Base-by-base conservation (phyloP, 2,329 filamentous ascomycete genomes). In the Aspergillus pseudonomiae region DNA sequence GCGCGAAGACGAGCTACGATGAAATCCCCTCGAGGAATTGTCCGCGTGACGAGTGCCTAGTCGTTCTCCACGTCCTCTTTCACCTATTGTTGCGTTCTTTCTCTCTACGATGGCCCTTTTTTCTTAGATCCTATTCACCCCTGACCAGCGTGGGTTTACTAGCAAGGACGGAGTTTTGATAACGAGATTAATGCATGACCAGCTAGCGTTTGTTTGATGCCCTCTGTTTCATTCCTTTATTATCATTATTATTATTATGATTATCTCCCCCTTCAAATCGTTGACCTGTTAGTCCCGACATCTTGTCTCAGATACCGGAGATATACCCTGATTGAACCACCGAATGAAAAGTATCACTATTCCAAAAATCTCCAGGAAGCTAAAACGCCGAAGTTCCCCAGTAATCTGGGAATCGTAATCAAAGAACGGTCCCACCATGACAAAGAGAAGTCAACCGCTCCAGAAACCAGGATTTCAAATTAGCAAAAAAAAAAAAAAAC, bases 1-100 rank as follows among this genome's bases (percentile, higher is more conserved):
- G 62, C 70, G 14, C 71, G 67, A 61, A 60, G 62, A 60, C 64
- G 65, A 62, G 24, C 61, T 12, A 56, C 54, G 58, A 45, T 64
- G 19, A 64, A 63, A 45, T 36, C 57, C 19, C 19, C 63, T 34
- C 56, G 46, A n/a, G 61, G 56, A 19, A 45, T 32, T 48, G 45
- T 34, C 26, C 12, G 21, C 19, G 41, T 46, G 39, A 50, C 60
- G 24, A 50, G 39, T 32, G 46, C 21, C 39, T 68, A 61, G 41
- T 43, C n/a, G 45, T 46, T 45, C 41, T 14, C 21, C n/a, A 14
- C 26, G 48, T 45, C 45, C 34, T 59, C 41, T 46, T 55, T 21
- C 53, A 41, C 16, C 55, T 55, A 30, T 26, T 34, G 26, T 48
- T 48, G 54, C 28, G 14, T 46, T 43, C 57, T 58, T 9, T 54